These are phyloP conservation scores for Scheffersomyces lignosus DNA, from an alignment of 805 yeast species.

Conservation along the genomic window DNA sequence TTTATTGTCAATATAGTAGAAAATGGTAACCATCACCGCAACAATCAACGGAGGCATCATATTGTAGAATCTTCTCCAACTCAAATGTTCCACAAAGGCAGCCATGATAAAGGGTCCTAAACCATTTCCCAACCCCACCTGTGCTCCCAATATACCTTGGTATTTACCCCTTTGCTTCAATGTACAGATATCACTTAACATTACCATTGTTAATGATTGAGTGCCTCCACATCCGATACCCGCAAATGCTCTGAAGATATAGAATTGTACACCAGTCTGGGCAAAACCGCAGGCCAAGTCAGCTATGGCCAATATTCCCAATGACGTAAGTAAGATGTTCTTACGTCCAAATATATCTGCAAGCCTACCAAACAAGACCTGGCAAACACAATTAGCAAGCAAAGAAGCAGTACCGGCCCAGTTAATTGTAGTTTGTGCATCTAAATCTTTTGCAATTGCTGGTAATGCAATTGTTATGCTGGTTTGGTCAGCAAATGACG, in stretches of 20 bases:
- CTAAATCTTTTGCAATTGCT: conserved; percentile 16
- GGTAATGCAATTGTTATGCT: conserved; percentile 23
- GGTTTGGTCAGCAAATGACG: conserved; percentile 21
- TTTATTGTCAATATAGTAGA: conserved; percentile 11
- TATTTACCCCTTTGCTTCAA: conserved; percentile 52
- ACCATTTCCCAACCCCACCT: conserved; percentile 23
- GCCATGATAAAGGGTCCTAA: conserved; percentile 25
- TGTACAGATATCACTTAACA: conserved; percentile 57
- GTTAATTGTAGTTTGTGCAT: conserved; percentile 20
- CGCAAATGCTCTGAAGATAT: conserved; percentile 52
- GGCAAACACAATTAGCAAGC: conserved; percentile 70
- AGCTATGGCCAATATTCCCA: conserved; percentile 43
- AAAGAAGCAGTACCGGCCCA: conserved; percentile 78
- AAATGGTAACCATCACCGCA: conserved; percentile 13
- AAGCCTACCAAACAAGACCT: conserved; percentile 70
- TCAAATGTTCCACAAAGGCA: conserved; percentile 13
- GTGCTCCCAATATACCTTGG: conserved; percentile 41
- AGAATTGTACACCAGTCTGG: conserved; percentile 45
- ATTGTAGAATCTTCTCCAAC: conserved; percentile 22
- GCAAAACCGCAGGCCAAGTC: conserved; percentile 45
- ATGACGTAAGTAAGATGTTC: conserved; percentile 42
- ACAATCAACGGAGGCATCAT: conserved; percentile 20
- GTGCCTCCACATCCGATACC: conserved; percentile 64
- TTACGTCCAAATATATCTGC: conserved; percentile 65
- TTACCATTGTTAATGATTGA: conserved; percentile 49